Evolutionary conservation across 2,329 filamentous ascomycete species (phyloP), one percentile per base, ranked within the genome.

Genomic region (Elsinoe fawcettii): DNA sequence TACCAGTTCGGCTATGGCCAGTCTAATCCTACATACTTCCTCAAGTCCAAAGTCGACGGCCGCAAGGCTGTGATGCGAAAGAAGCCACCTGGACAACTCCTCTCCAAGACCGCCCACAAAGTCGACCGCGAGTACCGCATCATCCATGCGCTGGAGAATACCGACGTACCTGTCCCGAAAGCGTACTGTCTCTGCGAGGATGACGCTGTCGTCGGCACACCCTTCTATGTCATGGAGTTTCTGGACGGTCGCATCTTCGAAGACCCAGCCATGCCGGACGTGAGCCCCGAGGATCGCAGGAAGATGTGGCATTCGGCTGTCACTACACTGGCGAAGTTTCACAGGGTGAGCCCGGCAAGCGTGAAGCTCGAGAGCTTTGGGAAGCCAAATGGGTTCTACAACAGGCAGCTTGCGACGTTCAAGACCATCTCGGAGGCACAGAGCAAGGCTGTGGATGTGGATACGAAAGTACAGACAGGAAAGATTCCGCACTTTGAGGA

Each of bases 221-320:
- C 90, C 5, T 99, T 97, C 72, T 97, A 99, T 75, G 85, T 97
- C 67, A 97, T 99, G 93, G 85, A 90, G 70, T 97, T 93, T 70
- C 79, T 97, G 60, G 87, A 95, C 67, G 93, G 93, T 18, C 85
- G 93, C 66, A 95, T 96, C 73, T 89, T 97, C 67, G 88, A 92
- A 67, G 90, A 97, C 72, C 86, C 90, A 43, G 77, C 85, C 30
- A 85, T 97, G 69, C 91, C 90, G 1, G 86, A 77, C 11, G 82
- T 90, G 11, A 79, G 78, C 23, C 72, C 86, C 0, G 77, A 77
- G 39, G 86, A 95, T 63, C 81, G 92, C 59, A 82, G 75, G 30
- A 81, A 82, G 66, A 87, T 96, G 84, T 97, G 92, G 92, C 82
- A 82, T 66, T 87, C 87, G 62, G 92, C 92, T 25, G 79, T 95